Conservation (phyloP, 1,139 yeast species). For the Blastobotrys ciferrii region DNA sequence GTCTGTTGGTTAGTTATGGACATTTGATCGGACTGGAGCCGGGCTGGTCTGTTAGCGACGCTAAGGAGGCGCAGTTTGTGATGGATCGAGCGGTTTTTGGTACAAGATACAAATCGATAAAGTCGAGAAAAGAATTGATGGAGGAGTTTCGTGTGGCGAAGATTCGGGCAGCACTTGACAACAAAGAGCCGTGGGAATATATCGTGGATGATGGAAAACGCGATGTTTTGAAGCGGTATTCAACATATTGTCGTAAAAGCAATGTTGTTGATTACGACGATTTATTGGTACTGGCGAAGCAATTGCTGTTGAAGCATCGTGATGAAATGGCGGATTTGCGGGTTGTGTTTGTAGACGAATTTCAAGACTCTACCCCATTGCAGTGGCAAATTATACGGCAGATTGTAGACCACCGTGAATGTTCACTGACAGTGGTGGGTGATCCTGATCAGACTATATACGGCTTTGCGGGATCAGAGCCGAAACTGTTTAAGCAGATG, state of each 20-base stretch:
- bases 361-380: conserved; percentile 81
- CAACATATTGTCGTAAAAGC: background rate
- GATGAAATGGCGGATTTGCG: conserved; percentile 46
- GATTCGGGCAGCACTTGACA: background rate
- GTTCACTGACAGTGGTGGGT: conserved; percentile 74
- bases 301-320: conserved; percentile 45
- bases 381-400: conserved; percentile 68
- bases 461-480: conserved; percentile 78
- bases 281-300: conserved; percentile 56
- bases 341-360: conserved; percentile 87
- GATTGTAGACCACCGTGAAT: conserved; percentile 45
- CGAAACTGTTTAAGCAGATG: conserved; percentile 65
- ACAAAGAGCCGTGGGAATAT: background rate
- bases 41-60: conserved; percentile 62
- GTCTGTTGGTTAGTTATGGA: conserved; percentile 59
- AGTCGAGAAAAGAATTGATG: background rate
- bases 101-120: background rate
- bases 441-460: conserved; percentile 96
- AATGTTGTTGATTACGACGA: conserved; percentile 78
- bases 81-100: conserved; percentile 7
- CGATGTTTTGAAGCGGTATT: conserved; percentile 15
- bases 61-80: conserved; percentile 7
- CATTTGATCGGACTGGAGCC: conserved; percentile 45
- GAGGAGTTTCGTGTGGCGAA: conserved; percentile 1
- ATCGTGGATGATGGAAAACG: conserved; percentile 2